Base-by-base conservation (phyloP, 371 early-diverging fungal species). In the Dichotomocladium elegans region DNA sequence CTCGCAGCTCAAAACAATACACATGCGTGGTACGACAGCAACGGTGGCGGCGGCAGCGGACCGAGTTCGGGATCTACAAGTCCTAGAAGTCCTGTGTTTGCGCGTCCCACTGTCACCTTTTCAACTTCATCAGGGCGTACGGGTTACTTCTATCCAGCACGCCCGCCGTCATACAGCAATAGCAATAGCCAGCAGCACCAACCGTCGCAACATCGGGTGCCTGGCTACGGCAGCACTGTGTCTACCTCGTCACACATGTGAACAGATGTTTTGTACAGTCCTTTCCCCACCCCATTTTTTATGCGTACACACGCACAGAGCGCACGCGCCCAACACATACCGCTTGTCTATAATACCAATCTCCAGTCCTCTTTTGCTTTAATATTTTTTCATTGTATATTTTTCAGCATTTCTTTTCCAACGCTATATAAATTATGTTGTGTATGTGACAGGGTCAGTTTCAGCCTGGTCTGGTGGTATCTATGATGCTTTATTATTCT, bases 171-270 rank as follows among this genome's bases (percentile, higher is more conserved):
- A n/a, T 34, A 41, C 37, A n/a, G n/a, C n/a, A n/a, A n/a, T n/a
- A n/a, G n/a, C n/a, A 19, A 22, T 30, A 31, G 42, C 42, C 52
- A 51, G 17, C 52, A 51, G 33, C 37, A 37, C 37, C n/a, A 37
- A 17, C 1, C 37, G 21, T 37, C 37, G 21, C 27, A n/a, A 41
- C 42, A 44, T 6, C 52, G 53, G 26, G 26, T 53, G n/a, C 53
- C 53, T 21, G 45, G 53, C 2, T 53, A 53, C 29, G 53, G 53
- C 14, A 53, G 53, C 19, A 53, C 53, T 0, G 12, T 44, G 8
- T 53, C 53, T 14, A 53, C 45, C n/a, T 25, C 46, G 12, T 53
- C 53, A n/a, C 49, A 48, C 35, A 53, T 45, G 43, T 45, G 42
- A 51, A 37, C 21, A 37, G 5, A 0, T 37, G 21, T 37, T 15